Conservation (phyloP, 2,329 filamentous ascomycete genomes). For the Bipolaris zeicola region DNA sequence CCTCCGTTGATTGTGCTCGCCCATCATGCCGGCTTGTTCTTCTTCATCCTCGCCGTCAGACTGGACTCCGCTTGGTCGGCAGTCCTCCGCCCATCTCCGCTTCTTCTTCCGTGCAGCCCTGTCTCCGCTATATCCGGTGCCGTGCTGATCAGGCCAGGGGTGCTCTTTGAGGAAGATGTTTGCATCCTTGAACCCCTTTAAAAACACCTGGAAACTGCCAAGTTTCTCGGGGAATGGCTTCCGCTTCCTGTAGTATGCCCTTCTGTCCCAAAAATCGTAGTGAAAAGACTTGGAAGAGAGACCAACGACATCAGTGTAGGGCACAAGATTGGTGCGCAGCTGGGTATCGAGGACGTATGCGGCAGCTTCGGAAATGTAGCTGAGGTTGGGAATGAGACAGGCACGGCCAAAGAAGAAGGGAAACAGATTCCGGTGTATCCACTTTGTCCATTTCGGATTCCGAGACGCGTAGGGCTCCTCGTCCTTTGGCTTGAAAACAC, state of each 20-base stretch:
- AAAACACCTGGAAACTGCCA: constrained; percentile 95
- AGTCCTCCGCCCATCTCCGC: constrained; percentile 75
- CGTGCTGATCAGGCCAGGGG: constrained; percentile 93
- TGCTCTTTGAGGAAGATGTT: constrained; percentile 94
- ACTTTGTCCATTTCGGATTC: constrained; percentile 99
- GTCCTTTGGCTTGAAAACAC: constrained; percentile 98
- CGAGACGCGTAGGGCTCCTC: constrained; percentile 96
- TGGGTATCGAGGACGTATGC: constrained; percentile 94
- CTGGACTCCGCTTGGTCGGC: constrained; percentile 68
- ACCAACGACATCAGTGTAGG: constrained; percentile 93
- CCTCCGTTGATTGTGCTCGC: constrained; percentile 49
- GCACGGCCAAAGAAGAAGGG: constrained; percentile 96
- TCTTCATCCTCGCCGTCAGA: constrained; percentile 67
- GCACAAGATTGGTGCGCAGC: constrained; percentile 87
- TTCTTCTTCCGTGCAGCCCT: constrained; percentile 71
- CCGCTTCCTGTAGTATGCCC: constrained; percentile 84
- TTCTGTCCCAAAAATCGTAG: constrained; percentile 96
- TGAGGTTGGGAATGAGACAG: constrained; percentile 94
- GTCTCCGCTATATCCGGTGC: constrained; percentile 67
- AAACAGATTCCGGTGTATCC: constrained; percentile 97
- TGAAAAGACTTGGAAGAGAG: constrained; percentile 96
- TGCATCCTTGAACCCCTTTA: constrained; percentile 96
- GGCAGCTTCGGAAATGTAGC: constrained; percentile 96
- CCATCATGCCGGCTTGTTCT: constrained; percentile 46
- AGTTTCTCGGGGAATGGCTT: constrained; percentile 87